Percentiles rank a stretch among this genome's conserved stretches.
These are phyloP conservation scores for Trebouxiophyceae sp. DNA, from an alignment of 163 green algal genomes.

Conservation along the genomic window DNA sequence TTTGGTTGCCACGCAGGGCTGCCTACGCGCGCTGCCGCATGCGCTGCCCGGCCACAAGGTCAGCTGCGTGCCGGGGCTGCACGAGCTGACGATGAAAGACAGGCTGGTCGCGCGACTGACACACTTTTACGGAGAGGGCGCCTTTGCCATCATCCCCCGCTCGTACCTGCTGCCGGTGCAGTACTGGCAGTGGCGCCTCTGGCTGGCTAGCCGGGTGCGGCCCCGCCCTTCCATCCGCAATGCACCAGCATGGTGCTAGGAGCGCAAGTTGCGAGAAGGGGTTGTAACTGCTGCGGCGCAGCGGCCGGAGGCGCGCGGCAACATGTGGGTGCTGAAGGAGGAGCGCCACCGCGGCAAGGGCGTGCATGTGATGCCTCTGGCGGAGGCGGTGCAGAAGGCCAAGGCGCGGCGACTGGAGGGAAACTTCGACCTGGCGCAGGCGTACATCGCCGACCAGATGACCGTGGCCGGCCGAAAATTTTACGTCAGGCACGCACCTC, in stretches of 20 bases:
- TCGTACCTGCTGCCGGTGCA: conserved; percentile 45
- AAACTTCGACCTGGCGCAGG: conserved; percentile 54
- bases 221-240: background rate
- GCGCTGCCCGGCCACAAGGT: conserved; percentile 44
- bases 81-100: conserved; percentile 56
- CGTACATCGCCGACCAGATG: conserved; percentile 55
- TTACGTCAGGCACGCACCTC: conserved; percentile 21
- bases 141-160: conserved; percentile 37
- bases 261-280: too few species aligned
- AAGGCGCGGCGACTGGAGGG: conserved; percentile 1
- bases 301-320: too few species aligned
- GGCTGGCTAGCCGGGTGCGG: conserved; percentile 17
- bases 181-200: conserved; percentile 31
- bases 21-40: conserved; percentile 22
- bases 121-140: conserved; percentile 40
- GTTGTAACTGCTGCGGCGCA: too few species aligned
- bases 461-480: conserved; percentile 37
- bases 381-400: conserved; percentile 16
- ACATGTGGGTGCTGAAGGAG: conserved; percentile 73
- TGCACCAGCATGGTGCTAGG: too few species aligned
- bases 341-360: conserved; percentile 67
- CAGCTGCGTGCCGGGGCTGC: conserved; percentile 52
- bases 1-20: too few species aligned
- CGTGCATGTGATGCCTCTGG: conserved; percentile 32
- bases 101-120: conserved; percentile 45